Percentiles rank a stretch among this genome's conserved stretches.
These are phyloP conservation scores for Pinus taeda DNA, from an alignment of 75 land plant genomes.

Conservation along the genomic window DNA sequence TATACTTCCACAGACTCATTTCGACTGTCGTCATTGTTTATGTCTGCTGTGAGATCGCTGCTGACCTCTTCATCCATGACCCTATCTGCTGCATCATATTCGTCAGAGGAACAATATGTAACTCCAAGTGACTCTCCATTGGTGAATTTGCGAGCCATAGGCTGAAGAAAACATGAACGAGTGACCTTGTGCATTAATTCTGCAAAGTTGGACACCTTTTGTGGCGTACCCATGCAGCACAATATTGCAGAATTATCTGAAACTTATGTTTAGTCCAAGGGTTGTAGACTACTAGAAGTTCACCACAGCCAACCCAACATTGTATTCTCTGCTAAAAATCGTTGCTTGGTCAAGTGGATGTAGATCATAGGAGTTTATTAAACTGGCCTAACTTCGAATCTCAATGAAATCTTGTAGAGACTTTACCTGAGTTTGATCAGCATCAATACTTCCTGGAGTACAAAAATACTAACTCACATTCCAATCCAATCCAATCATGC, in stretches of 20 bases:
- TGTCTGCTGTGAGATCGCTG: neutral
- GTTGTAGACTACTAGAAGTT: neutral
- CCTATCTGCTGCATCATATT: neutral
- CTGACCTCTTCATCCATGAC: conserved; percentile 1
- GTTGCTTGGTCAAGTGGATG: neutral
- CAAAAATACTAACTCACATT: no score
- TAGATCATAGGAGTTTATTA: neutral
- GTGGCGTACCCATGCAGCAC: conserved; percentile 1
- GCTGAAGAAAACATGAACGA: conserved; percentile 53
- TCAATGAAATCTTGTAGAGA: neutral
- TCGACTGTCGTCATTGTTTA: neutral
- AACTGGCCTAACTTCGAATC: neutral
- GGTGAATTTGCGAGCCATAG: conserved; percentile 19
- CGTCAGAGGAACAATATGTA: neutral
- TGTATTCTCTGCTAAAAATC: neutral
- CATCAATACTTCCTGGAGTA: no score
- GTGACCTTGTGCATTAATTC: conserved; percentile 66
- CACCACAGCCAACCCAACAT: neutral
- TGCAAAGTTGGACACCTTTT: conserved; percentile 39
- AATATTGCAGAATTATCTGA: neutral
- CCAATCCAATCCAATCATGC: no score
- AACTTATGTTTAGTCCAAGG: neutral
- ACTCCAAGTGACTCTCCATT: neutral
- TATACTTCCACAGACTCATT: neutral
- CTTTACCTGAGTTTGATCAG: no score